Percentiles rank a stretch among this genome's conserved stretches.
Evolutionary conservation across 805 yeast species (phyloP).

Genomic region (Saturnispora sekii): DNA sequence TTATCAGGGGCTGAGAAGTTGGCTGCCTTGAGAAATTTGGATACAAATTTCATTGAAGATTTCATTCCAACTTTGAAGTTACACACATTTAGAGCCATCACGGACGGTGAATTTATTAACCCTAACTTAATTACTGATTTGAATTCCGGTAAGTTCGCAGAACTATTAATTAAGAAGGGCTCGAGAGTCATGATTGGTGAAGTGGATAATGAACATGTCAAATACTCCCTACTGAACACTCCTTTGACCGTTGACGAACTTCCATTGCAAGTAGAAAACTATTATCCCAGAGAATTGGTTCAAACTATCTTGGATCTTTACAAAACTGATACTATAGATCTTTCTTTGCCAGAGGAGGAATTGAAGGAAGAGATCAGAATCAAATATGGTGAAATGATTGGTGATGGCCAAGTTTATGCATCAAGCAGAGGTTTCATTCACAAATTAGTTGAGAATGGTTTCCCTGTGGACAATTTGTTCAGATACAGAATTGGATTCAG

Average conservation of each 20-base stretch:
- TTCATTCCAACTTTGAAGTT: conserved; percentile 15
- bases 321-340: conserved; percentile 12
- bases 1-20: conserved; percentile 10
- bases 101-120: conserved; percentile 31
- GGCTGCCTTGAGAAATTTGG: conserved; percentile 7
- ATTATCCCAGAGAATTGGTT: conserved; percentile 27
- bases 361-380: conserved; percentile 13
- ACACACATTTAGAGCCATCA: conserved; percentile 30
- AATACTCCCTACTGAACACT: conserved; percentile 11
- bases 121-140: conserved; percentile 26
- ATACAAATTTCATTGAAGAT: conserved; percentile 16
- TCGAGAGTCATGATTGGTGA: conserved; percentile 11
- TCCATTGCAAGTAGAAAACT: conserved; percentile 26
- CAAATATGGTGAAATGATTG: conserved; percentile 28
- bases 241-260: conserved; percentile 25
- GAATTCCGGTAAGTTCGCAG: conserved; percentile 17
- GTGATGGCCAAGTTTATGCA: conserved; percentile 32
- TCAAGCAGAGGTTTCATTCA: conserved; percentile 30
- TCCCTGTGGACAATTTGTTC: conserved; percentile 21
- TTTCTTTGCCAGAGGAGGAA: conserved; percentile 5
- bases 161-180: conserved; percentile 4
- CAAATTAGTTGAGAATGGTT: conserved; percentile 21
- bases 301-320: conserved; percentile 17
- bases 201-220: conserved; percentile 10
- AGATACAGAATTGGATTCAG: conserved; percentile 27